Percentiles rank a stretch among this genome's conserved stretches.
These are phyloP conservation scores for Kokia cookei DNA, from an alignment of 441 rosid genomes.

Conservation along the genomic window DNA sequence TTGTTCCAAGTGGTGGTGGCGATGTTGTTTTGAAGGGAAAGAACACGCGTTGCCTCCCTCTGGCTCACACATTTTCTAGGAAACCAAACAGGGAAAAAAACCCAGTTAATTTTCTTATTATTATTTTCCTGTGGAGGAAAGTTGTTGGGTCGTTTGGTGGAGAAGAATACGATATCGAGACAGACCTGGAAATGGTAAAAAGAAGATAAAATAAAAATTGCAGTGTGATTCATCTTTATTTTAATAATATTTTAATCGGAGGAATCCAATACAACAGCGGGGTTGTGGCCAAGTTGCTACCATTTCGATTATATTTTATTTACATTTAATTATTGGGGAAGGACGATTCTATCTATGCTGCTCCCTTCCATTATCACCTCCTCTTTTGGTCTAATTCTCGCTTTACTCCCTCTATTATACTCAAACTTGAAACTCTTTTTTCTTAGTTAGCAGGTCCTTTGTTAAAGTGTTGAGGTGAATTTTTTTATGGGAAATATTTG, in stretches of 20 bases:
- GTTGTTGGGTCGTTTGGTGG: no score
- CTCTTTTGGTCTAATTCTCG: no score
- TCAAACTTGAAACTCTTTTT: no score
- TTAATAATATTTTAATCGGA: background rate
- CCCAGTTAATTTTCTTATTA: background rate
- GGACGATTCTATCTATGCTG: conserved; percentile 29
- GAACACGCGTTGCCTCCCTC: conserved; percentile 31
- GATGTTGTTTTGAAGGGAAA: conserved; percentile 2
- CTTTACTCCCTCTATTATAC: no score
- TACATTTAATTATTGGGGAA: background rate
- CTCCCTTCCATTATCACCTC: conserved; percentile 13
- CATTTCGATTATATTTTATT: background rate
- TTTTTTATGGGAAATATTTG: no score
- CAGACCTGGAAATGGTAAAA: background rate
- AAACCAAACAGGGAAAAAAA: conserved; percentile 5
- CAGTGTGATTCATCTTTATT: conserved; percentile 27
- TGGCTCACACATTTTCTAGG: conserved; percentile 49
- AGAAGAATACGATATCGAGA: background rate
- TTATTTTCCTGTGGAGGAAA: background rate
- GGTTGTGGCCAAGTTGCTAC: conserved; percentile 4
- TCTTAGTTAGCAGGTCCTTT: no score
- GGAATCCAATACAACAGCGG: conserved; percentile 28
- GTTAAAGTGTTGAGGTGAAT: no score
- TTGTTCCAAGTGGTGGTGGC: background rate
- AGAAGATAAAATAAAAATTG: conserved; percentile 1